Evolutionary conservation across 192 early-diverging fungal species (phyloP).

Genomic region (Ambispora gerdemannii): DNA sequence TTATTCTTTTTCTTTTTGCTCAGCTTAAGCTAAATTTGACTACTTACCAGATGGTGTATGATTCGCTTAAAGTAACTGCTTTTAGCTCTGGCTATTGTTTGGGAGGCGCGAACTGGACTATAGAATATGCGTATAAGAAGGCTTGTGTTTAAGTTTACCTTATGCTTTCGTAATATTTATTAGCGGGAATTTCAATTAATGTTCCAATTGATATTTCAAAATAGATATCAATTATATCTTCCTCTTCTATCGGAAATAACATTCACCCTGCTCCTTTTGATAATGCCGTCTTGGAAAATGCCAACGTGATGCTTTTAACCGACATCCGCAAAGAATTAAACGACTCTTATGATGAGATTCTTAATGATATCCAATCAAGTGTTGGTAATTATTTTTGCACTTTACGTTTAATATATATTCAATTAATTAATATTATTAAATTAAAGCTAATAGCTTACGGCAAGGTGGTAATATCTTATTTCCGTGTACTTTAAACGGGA

Average conservation of each 20-base stretch:
- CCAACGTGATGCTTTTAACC: constrained; percentile 41
- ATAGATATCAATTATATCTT: constrained; percentile 45
- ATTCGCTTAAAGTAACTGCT: constrained; percentile 48
- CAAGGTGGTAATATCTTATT: constrained; percentile 68
- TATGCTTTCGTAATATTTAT: background rate
- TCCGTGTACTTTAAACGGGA: constrained; percentile 63
- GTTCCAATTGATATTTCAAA: background rate
- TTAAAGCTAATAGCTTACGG: constrained; percentile 33
- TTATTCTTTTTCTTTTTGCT: background rate
- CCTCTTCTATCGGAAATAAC: constrained; percentile 42
- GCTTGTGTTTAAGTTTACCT: constrained; percentile 30
- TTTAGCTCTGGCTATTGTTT: constrained; percentile 74
- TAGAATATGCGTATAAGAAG: constrained; percentile 60
- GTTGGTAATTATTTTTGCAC: constrained; percentile 30
- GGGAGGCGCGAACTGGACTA: constrained; percentile 70
- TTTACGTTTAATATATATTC: background rate
- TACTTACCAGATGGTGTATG: constrained; percentile 34
- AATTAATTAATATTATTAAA: background rate
- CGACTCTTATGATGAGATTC: constrained; percentile 35
- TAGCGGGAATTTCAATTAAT: background rate
- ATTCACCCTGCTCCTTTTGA: constrained; percentile 53
- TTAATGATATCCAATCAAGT: constrained; percentile 39
- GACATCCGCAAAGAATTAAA: constrained; percentile 41
- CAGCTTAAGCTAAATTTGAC: constrained; percentile 23
- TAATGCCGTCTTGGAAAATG: constrained; percentile 40